phyloP scores from a whole-genome alignment of 1,284 basidiomycete species.

The Porogramme epimiltina region DNA sequence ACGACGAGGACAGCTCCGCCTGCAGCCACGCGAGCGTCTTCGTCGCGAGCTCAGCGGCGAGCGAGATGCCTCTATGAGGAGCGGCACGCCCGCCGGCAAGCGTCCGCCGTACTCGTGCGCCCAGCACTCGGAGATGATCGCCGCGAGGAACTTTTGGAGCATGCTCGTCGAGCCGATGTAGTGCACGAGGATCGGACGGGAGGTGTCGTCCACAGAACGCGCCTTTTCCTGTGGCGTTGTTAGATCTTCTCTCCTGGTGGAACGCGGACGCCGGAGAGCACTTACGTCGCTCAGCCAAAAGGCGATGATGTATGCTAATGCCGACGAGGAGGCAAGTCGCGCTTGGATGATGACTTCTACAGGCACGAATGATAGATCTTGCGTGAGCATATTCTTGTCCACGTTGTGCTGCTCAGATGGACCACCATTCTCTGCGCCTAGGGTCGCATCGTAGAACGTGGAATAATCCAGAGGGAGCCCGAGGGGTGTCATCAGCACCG shows the following conservation, averaged over 20 bases:
- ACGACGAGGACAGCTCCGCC: slow-evolving; percentile 73
- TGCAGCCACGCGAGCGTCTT: slow-evolving; percentile 78
- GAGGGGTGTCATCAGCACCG: slow-evolving; percentile 88
- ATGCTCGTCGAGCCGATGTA: slow-evolving; percentile 90
- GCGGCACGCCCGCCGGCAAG: slow-evolving; percentile 28
- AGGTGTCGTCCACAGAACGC: slow-evolving; percentile 54
- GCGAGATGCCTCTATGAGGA: slow-evolving; percentile 57
- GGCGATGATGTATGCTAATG: slow-evolving; percentile 75
- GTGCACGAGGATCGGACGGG: slow-evolving; percentile 71
- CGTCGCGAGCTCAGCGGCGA: slow-evolving; percentile 67
- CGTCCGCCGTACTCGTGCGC: slow-evolving; percentile 57
- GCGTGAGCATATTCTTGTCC: slow-evolving; percentile 93
- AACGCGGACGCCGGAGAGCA: background rate
- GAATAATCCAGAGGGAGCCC: slow-evolving; percentile 78
- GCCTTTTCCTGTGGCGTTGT: slow-evolving; percentile 2
- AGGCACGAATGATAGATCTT: slow-evolving; percentile 87
- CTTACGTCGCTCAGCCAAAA: slow-evolving; percentile 67
- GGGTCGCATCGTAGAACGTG: slow-evolving; percentile 70
- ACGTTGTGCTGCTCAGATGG: slow-evolving; percentile 84
- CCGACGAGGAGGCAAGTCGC: slow-evolving; percentile 80
- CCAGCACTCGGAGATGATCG: slow-evolving; percentile 93
- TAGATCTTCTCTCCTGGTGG: background rate
- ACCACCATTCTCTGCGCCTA: slow-evolving; percentile 43
- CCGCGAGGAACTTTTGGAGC: slow-evolving; percentile 86
- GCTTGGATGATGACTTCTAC: slow-evolving; percentile 83